Evolutionary conservation across 2,329 filamentous ascomycete genomes (phyloP).

Genomic region (Claviceps sp.): DNA sequence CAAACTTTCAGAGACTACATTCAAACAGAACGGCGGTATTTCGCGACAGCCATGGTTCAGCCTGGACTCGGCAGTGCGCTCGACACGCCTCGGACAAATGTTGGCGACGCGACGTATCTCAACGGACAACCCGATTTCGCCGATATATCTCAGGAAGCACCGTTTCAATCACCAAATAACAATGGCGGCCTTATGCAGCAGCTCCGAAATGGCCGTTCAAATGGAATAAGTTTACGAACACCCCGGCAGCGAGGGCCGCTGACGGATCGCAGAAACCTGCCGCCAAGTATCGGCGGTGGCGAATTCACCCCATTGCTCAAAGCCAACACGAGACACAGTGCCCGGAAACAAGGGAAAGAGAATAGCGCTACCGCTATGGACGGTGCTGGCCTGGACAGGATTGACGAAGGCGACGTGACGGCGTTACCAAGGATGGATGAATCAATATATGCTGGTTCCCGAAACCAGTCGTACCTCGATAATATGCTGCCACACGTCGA

Average conservation of each 20-base stretch:
- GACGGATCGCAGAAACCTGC: slow-evolving; percentile 57
- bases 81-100: slow-evolving; percentile 76
- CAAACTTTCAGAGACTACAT: not conserved
- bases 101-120: slow-evolving; percentile 74
- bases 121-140: slow-evolving; percentile 52
- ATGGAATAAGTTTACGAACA: slow-evolving; percentile 50
- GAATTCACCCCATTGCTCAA: slow-evolving; percentile 95
- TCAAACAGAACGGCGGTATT: not conserved
- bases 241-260: slow-evolving; percentile 60
- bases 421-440: slow-evolving; percentile 60
- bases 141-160: slow-evolving; percentile 76
- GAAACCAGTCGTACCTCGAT: slow-evolving; percentile 50
- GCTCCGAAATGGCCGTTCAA: slow-evolving; percentile 52
- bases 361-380: slow-evolving; percentile 43
- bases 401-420: slow-evolving; percentile 61
- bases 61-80: slow-evolving; percentile 50
- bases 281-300: slow-evolving; percentile 47
- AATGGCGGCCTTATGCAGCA: slow-evolving; percentile 56
- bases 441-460: slow-evolving; percentile 54
- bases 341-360: slow-evolving; percentile 48
- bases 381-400: slow-evolving; percentile 57
- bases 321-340: slow-evolving; percentile 59
- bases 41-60: slow-evolving; percentile 39
- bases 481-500: slow-evolving; percentile 63
- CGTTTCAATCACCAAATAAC: slow-evolving; percentile 70